phyloP scores from a whole-genome alignment of 257 asterid species.

The Jaltomata sinuosa region DNA sequence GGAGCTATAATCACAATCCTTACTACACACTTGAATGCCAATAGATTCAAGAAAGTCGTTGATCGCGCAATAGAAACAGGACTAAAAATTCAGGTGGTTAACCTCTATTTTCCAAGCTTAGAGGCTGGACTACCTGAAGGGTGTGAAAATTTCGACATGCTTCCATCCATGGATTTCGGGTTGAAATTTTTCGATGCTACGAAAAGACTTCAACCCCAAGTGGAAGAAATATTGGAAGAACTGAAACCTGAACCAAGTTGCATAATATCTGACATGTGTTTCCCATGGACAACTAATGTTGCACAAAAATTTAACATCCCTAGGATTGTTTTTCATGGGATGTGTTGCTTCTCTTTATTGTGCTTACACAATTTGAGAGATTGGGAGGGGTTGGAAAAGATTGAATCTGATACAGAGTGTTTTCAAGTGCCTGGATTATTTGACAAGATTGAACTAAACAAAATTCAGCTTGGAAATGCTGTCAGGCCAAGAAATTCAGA shows the following conservation, averaged over 20 bases:
- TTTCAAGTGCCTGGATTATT: slow-evolving; percentile 10
- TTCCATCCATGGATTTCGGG: slow-evolving; percentile 9
- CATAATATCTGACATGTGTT: slow-evolving; percentile 15
- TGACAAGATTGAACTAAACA: slow-evolving; percentile 7
- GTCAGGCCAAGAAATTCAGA: not conserved
- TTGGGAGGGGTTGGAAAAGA: not conserved
- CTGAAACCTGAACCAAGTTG: slow-evolving; percentile 14
- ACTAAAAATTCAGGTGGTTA: slow-evolving; percentile 1
- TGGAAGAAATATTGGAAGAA: slow-evolving; percentile 6
- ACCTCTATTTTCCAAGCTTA: slow-evolving; percentile 11
- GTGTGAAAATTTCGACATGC: slow-evolving; percentile 16
- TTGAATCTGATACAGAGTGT: slow-evolving; percentile 3
- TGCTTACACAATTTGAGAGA: slow-evolving; percentile 6
- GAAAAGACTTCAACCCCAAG: not conserved
- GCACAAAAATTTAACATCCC: slow-evolving; percentile 12
- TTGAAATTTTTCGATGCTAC: slow-evolving; percentile 10
- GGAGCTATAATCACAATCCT: slow-evolving; percentile 4
- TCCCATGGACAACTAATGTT: slow-evolving; percentile 17
- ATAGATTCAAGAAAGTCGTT: not conserved
- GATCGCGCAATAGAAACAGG: slow-evolving; percentile 7
- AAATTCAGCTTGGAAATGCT: slow-evolving; percentile 16
- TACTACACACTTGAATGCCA: slow-evolving; percentile 14
- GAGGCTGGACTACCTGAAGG: slow-evolving; percentile 24
- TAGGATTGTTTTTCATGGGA: slow-evolving; percentile 12
- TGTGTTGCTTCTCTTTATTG: slow-evolving; percentile 14